A percentile compares a stretch with the other conserved stretches of the same genome.
These are phyloP conservation scores for Pyrenopolyporus hunteri DNA, from an alignment of 495 filamentous ascomycete genomes.

Conservation along the genomic window DNA sequence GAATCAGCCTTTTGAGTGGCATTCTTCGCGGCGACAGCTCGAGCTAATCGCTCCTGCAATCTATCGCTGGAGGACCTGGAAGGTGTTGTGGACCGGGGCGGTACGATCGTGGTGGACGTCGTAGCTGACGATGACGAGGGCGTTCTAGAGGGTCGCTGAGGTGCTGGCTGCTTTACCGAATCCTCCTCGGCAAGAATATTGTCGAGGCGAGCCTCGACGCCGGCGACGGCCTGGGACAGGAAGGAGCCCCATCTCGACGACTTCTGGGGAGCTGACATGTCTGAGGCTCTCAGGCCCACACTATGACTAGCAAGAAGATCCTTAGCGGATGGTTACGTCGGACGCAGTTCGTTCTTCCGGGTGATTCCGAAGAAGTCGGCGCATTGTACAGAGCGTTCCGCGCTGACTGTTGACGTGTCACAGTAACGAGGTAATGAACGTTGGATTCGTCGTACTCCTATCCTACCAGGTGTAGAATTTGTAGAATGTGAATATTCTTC, in stretches of 20 bases:
- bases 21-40: constrained; percentile 58
- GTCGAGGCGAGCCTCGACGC: constrained; percentile 91
- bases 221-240: constrained; percentile 88
- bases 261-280: constrained; percentile 50
- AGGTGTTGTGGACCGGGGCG: constrained; percentile 38
- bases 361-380: constrained; percentile 28
- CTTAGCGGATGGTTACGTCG: constrained; percentile 18
- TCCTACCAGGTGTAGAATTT: constrained; percentile 1
- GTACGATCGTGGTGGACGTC: constrained; percentile 7
- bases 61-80: constrained; percentile 70
- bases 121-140: constrained; percentile 38
- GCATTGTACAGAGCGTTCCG: constrained; percentile 34
- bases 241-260: constrained; percentile 78
- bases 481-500: background rate
- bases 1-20: constrained; percentile 31
- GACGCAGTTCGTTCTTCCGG: constrained; percentile 17
- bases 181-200: constrained; percentile 84
- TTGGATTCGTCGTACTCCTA: constrained; percentile 1
- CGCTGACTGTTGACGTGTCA: constrained; percentile 33
- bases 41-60: constrained; percentile 84
- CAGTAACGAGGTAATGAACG: constrained; percentile 19
- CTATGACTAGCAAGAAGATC: background rate
- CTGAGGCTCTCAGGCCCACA: constrained; percentile 22
- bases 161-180: constrained; percentile 38
- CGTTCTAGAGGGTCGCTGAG: constrained; percentile 27